These are phyloP conservation scores for Colletotrichum orchidophilum DNA, from an alignment of 2,329 filamentous ascomycete genomes.

Conservation along the genomic window DNA sequence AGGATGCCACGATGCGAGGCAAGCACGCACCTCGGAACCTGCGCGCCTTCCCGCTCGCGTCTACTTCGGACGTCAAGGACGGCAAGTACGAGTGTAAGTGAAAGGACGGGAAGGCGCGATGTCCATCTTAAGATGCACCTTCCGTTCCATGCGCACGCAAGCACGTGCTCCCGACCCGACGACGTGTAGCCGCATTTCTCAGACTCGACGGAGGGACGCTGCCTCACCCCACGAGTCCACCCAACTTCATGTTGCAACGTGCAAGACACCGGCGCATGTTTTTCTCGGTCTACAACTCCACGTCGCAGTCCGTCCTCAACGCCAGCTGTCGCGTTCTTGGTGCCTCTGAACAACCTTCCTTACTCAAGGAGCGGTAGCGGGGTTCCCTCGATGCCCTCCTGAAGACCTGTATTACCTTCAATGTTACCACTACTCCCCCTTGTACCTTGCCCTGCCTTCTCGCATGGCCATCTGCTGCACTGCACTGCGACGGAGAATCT, in stretches of 20 bases:
- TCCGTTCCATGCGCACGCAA: neutral
- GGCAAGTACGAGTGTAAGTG: too few species aligned
- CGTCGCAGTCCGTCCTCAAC: neutral
- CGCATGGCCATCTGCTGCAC: neutral
- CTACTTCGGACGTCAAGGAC: too few species aligned
- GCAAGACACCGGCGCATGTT: neutral
- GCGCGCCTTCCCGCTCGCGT: neutral
- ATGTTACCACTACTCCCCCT: conserved; percentile 1
- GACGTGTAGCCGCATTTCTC: neutral
- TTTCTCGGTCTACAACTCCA: neutral
- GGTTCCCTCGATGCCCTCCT: neutral
- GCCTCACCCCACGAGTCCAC: neutral
- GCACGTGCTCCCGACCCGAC: neutral
- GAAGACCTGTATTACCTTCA: neutral
- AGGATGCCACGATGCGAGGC: neutral
- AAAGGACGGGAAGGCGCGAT: neutral
- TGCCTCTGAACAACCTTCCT: neutral
- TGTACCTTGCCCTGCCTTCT: conserved; percentile 19
- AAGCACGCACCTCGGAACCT: neutral
- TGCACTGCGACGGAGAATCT: conserved; percentile 2
- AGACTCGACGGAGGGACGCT: neutral
- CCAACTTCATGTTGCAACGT: neutral
- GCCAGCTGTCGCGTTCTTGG: neutral
- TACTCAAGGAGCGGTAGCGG: conserved; percentile 6
- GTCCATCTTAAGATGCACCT: neutral